Conservation (phyloP, 1,284 basidiomycete genomes). For the Ustilago hordei region DNA sequence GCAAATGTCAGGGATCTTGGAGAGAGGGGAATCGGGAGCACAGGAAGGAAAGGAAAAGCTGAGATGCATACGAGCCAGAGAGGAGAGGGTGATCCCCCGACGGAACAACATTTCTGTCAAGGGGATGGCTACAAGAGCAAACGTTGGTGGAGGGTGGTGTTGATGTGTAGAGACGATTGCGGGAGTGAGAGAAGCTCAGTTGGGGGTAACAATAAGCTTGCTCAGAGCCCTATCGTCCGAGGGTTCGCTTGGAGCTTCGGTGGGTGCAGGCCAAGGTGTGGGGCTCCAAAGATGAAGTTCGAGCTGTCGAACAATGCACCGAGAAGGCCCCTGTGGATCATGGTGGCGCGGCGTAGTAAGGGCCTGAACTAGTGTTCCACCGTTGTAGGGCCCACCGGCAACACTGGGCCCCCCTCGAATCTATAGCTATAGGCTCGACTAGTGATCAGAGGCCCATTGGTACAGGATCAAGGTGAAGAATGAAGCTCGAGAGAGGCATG, state of each 20-base stretch:
- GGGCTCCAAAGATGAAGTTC: neutral
- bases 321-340: neutral
- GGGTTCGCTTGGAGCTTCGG: too few relatives aligned
- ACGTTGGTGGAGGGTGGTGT: neutral
- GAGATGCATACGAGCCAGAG: slow-evolving; percentile 24
- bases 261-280: neutral
- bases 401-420: neutral
- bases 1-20: slow-evolving; percentile 21
- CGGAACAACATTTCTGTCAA: slow-evolving; percentile 17
- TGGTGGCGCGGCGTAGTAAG: neutral
- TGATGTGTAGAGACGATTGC: neutral
- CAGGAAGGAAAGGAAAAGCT: slow-evolving; percentile 34
- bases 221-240: too few relatives aligned
- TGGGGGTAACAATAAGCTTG: neutral
- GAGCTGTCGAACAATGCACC: neutral
- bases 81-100: slow-evolving; percentile 29
- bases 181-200: neutral
- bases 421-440: too few relatives aligned
- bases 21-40: slow-evolving; percentile 5
- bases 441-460: too few relatives aligned
- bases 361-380: too few relatives aligned
- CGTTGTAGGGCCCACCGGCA: neutral
- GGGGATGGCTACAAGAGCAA: neutral
- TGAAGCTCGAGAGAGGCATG: too few relatives aligned
- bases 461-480: too few relatives aligned